Evolutionary conservation across 805 yeast species (phyloP).

Genomic region (Barnettozyma pratensis): DNA sequence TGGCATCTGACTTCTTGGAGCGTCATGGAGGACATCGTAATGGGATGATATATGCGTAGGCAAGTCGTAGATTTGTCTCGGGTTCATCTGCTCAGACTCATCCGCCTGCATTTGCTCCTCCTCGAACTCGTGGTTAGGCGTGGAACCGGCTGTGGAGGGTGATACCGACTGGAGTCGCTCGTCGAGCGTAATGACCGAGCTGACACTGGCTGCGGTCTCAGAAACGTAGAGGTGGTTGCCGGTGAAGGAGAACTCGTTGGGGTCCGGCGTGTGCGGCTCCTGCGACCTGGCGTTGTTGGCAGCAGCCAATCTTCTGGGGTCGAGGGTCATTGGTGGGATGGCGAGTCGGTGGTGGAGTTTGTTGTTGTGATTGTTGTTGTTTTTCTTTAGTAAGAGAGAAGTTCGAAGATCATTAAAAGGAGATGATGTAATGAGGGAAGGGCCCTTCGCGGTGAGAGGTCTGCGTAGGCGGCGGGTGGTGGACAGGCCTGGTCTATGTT

Average conservation of each 20-base stretch:
- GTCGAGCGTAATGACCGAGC: constrained; percentile 18
- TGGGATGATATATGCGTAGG: constrained; percentile 24
- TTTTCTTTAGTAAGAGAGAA: no score
- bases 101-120: neutral
- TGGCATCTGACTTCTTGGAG: constrained; percentile 15
- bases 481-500: no score
- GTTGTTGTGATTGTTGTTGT: neutral
- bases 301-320: constrained; percentile 17
- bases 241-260: constrained; percentile 15
- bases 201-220: constrained; percentile 1
- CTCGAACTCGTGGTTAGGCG: neutral
- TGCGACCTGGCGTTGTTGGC: neutral
- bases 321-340: constrained; percentile 17
- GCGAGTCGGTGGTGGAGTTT: neutral
- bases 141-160: neutral
- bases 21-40: constrained; percentile 9
- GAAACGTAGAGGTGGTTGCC: neutral
- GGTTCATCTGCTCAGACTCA: neutral
- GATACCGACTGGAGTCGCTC: constrained; percentile 7
- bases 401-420: neutral
- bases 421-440: neutral
- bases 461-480: no score
- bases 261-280: constrained; percentile 16
- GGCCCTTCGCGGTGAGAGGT: neutral
- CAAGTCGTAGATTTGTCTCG: constrained; percentile 10